Conservation (phyloP, 768 basidiomycete genomes). For the Boletus subparvulus region DNA sequence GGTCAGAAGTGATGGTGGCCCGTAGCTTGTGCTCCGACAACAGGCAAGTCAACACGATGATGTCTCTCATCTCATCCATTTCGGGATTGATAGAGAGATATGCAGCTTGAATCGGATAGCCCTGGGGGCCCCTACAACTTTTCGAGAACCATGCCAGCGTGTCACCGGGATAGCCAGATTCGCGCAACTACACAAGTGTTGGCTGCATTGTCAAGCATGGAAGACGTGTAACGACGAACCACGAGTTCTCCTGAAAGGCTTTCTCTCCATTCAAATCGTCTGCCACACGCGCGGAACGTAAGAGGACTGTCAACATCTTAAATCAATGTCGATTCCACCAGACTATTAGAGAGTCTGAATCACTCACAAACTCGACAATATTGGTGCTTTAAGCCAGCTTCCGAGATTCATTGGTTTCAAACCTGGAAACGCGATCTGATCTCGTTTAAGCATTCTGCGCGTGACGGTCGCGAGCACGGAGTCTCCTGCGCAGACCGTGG, state of each 20-base stretch:
- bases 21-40: constrained; percentile 16
- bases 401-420: constrained; percentile 5
- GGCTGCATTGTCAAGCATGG: not conserved
- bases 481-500: constrained; percentile 5
- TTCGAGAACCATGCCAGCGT: constrained; percentile 15
- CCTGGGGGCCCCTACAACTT: not conserved
- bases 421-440: constrained; percentile 17
- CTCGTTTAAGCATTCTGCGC: constrained; percentile 9
- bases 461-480: constrained; percentile 11
- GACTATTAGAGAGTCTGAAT: too few relatives aligned
- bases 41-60: constrained; percentile 22
- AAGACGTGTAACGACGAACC: constrained; percentile 8
- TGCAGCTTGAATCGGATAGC: not conserved
- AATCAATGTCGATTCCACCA: not conserved
- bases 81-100: constrained; percentile 17
- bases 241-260: constrained; percentile 2
- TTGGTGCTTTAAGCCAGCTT: constrained; percentile 13
- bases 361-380: constrained; percentile 14
- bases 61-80: constrained; percentile 8
- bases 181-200: constrained; percentile 7
- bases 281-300: constrained; percentile 1
- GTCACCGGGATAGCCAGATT: constrained; percentile 1
- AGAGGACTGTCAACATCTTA: constrained; percentile 11
- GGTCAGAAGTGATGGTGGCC: not conserved
- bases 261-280: constrained; percentile 16